Conservation (phyloP, 495 filamentous ascomycete species). For the Neurospora sp. region DNA sequence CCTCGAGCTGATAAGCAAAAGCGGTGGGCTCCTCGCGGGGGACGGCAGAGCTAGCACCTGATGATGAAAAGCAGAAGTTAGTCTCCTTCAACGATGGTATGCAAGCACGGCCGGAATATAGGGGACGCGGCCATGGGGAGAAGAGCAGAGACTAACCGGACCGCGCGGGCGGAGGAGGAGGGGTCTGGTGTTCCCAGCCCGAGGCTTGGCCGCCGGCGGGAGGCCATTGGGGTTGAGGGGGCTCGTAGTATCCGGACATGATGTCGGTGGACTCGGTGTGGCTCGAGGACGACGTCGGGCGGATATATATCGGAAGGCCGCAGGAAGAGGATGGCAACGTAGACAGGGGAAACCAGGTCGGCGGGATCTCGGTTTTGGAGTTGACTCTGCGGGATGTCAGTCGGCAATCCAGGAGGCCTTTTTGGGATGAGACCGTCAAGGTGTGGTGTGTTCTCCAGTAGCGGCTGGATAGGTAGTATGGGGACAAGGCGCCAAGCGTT, state of each 20-base stretch:
- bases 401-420: conserved; percentile 7
- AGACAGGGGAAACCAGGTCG: background rate
- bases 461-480: background rate
- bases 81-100: conserved; percentile 29
- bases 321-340: conserved; percentile 8
- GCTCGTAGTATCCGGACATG: conserved; percentile 84
- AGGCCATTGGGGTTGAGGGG: conserved; percentile 67
- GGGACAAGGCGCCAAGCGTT: background rate
- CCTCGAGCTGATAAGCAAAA: conserved; percentile 85
- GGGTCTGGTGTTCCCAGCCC: conserved; percentile 68
- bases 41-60: conserved; percentile 68
- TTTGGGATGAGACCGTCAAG: background rate
- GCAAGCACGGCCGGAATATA: conserved; percentile 1
- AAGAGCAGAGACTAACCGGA: conserved; percentile 50
- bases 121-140: background rate
- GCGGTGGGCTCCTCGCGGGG: conserved; percentile 71
- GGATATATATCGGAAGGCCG: conserved; percentile 25
- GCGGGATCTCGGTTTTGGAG: conserved; percentile 12
- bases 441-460: background rate
- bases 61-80: background rate
- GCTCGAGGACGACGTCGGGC: conserved; percentile 4
- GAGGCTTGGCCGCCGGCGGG: conserved; percentile 49
- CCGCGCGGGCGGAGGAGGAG: conserved; percentile 75
- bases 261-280: conserved; percentile 19
- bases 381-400: conserved; percentile 6